Percentiles rank a stretch among this genome's conserved stretches.
Evolutionary conservation across 495 filamentous ascomycete species (phyloP).

Genomic region (Daldinia concentrica): DNA sequence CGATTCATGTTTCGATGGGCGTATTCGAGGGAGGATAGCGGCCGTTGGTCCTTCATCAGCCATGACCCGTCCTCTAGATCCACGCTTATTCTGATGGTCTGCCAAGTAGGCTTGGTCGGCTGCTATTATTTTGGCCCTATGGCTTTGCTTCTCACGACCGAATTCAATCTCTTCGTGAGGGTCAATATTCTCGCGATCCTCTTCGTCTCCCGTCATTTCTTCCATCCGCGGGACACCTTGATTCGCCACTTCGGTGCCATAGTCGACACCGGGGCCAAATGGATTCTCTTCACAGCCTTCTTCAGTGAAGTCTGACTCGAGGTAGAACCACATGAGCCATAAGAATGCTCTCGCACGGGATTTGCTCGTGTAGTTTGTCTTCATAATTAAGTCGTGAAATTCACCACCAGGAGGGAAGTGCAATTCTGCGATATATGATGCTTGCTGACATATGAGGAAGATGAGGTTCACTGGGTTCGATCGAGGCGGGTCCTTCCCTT

Average conservation of each 20-base stretch:
- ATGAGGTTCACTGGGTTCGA: constrained; percentile 98
- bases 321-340: constrained; percentile 99
- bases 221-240: constrained; percentile 84
- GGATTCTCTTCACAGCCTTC: constrained; percentile 88
- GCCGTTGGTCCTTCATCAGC: constrained; percentile 70
- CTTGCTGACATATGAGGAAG: constrained; percentile 91
- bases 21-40: constrained; percentile 59
- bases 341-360: constrained; percentile 90
- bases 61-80: constrained; percentile 43
- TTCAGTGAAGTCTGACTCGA: constrained; percentile 92
- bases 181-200: constrained; percentile 88
- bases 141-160: constrained; percentile 82
- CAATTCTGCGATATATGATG: constrained; percentile 87
- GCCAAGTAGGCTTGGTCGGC: constrained; percentile 60
- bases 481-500: constrained; percentile 70
- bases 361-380: constrained; percentile 79
- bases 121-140: constrained; percentile 77
- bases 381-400: constrained; percentile 97
- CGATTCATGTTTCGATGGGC: constrained; percentile 65
- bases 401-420: constrained; percentile 88
- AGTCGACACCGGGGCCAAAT: constrained; percentile 79
- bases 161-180: constrained; percentile 84
- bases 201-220: constrained; percentile 78
- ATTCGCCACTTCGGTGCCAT: constrained; percentile 70
- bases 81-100: constrained; percentile 60